Evolutionary conservation across 108 stramenopile species (phyloP), one percentile per base, ranked within the genome.

Genomic region (Parmales sp.): DNA sequence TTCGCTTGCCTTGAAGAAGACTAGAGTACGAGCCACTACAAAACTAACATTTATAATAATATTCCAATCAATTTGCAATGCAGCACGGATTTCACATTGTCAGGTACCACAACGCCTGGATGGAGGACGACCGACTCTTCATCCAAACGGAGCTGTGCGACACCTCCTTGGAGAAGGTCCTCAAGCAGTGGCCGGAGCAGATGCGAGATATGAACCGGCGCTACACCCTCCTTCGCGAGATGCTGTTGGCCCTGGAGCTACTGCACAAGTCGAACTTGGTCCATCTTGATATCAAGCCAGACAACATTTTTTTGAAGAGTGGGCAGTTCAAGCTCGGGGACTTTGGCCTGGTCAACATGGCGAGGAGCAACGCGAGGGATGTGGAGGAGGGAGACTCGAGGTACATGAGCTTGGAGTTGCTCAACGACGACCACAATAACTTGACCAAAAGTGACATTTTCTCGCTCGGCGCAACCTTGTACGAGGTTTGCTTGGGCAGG

Each of bases 201-300:
- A n/a, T n/a, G n/a, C n/a, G n/a, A n/a, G n/a, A n/a, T n/a, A n/a
- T n/a, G 38, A 74, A 73, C 48, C 67, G 83, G 51, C 67, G 80
- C 26, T 91, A 86, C 80, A 91, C 88, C 76, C 75, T 90, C 36
- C 67, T 91, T 43, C 70, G 94, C 48, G 90, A 95, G 64, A 90
- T 92, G 25, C 72, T 86, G 51, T 67, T 92, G 36, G 94, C 91
- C 1, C 75, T 95, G 38, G 88, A 90, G 34, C 82, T 87, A 44
- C 81, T 95, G 37, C 95, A 95, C 69, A 74, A 73, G 45, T 79
- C 87, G 51, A 80, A 82, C 38, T 87, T 93, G 80, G 88, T 92
- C 5, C 92, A 94, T 80, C 69, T 95, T 51, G 92, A 95, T 78
- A 93, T 95, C 74, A 95, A 95, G 76, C 92, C 95, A 19, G 91